A percentile compares a stretch with the other conserved stretches of the same genome.
Evolutionary conservation across 2,329 filamentous ascomycete genomes (phyloP).

Genomic region (Alternaria gaisen): DNA sequence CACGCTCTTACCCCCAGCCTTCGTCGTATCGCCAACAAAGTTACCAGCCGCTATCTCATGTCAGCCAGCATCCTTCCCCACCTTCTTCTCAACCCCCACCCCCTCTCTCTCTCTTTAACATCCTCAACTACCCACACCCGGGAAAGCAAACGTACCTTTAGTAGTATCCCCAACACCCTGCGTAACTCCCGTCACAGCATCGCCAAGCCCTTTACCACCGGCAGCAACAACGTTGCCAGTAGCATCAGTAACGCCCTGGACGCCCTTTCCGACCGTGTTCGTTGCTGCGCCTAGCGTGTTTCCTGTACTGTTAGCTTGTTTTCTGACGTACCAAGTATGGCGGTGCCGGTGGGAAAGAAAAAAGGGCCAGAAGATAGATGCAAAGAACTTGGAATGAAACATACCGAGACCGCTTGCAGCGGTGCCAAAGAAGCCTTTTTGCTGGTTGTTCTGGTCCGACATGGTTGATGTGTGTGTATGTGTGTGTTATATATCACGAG

Average conservation of each 20-base stretch:
- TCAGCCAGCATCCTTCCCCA: conserved; percentile 13
- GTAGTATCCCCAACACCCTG: conserved; percentile 48
- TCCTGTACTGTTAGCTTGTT: conserved; percentile 23
- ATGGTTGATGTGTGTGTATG: conserved; percentile 15
- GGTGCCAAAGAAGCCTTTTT: conserved; percentile 46
- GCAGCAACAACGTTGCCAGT: conserved; percentile 44
- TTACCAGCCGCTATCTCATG: conserved; percentile 36
- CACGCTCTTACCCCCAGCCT: conserved; percentile 34
- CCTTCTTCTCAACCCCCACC: not conserved
- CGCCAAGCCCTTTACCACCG: conserved; percentile 47
- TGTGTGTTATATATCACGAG: not conserved
- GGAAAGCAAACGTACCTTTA: conserved; percentile 29
- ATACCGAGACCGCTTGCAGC: conserved; percentile 44
- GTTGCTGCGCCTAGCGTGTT: conserved; percentile 47
- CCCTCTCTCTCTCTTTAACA: no score
- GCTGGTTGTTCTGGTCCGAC: conserved; percentile 37
- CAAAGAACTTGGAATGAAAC: not conserved
- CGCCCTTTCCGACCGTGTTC: conserved; percentile 47
- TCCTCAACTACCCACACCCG: no score
- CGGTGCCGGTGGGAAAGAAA: not conserved
- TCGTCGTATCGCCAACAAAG: conserved; percentile 40
- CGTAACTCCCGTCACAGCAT: conserved; percentile 47
- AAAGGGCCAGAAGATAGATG: not conserved
- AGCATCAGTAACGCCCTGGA: conserved; percentile 40
- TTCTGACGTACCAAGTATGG: not conserved